Conservation (phyloP, 208 protist species). For the Wallacemonas sp. region DNA sequence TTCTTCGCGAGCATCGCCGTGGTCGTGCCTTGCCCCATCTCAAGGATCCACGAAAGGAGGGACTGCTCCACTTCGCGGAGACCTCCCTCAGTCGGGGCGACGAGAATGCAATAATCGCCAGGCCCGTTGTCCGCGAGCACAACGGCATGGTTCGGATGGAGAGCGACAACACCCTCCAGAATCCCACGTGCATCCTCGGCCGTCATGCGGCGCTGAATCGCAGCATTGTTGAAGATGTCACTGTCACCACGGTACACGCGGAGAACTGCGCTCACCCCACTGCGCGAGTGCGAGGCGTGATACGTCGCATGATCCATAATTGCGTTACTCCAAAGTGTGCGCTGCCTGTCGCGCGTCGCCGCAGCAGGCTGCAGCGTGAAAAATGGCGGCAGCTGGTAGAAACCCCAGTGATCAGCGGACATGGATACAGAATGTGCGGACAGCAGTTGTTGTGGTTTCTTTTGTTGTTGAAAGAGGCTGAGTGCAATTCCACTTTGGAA, state of each 20-base stretch:
- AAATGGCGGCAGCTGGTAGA: conserved; percentile 84
- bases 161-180: conserved; percentile 59
- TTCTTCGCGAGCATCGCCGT: conserved; percentile 72
- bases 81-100: conserved; percentile 70
- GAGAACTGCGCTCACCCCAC: conserved; percentile 35
- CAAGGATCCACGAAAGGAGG: conserved; percentile 74
- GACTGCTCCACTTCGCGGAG: conserved; percentile 68
- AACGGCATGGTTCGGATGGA: conserved; percentile 65
- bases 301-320: conserved; percentile 80
- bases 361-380: conserved; percentile 80
- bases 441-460: no score
- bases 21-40: conserved; percentile 79
- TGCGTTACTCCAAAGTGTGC: conserved; percentile 57
- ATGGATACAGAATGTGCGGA: conserved; percentile 20
- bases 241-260: conserved; percentile 73
- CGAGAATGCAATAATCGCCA: conserved; percentile 59
- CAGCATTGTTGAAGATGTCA: conserved; percentile 74
- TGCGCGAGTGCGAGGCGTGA: conserved; percentile 37
- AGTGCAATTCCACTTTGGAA: no score
- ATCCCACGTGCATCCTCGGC: conserved; percentile 49
- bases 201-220: conserved; percentile 65
- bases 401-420: conserved; percentile 70
- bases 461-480: no score
- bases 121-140: conserved; percentile 32
- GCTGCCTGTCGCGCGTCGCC: conserved; percentile 59